Evolutionary conservation across 2,329 filamentous ascomycete species (phyloP).

Genomic region (Colletotrichum tropicicola): DNA sequence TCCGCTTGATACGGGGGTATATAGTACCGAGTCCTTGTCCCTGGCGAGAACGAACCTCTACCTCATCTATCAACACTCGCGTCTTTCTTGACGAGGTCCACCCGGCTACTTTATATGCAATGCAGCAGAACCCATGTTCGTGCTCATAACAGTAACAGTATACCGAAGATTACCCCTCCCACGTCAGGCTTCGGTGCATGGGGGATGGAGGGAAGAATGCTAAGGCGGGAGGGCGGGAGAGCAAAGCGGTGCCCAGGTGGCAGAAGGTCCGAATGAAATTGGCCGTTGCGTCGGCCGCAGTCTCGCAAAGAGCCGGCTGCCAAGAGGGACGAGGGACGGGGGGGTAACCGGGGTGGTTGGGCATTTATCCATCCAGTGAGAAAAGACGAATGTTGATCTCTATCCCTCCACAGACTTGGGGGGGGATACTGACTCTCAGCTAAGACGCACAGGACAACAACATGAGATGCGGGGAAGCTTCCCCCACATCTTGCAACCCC

Average conservation of each 20-base stretch:
- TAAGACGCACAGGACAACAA: not conserved
- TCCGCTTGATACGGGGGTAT: conserved; percentile 10
- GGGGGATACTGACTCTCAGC: not conserved
- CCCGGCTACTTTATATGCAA: conserved; percentile 9
- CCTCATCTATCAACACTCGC: not conserved
- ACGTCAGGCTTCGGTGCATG: not conserved
- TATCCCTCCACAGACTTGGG: conserved; percentile 9
- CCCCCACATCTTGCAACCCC: not conserved
- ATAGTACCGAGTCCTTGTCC: not conserved
- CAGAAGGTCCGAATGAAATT: conserved; percentile 30
- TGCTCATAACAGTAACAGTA: not conserved
- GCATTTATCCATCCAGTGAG: conserved; percentile 30
- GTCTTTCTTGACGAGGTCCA: too few species aligned
- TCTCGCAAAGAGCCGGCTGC: conserved; percentile 9
- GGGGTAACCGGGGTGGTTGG: not conserved
- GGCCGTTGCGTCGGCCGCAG: not conserved
- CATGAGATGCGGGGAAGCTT: conserved; percentile 26
- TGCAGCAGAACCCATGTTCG: not conserved
- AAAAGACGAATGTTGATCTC: not conserved
- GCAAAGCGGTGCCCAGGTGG: conserved; percentile 14
- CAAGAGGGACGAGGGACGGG: not conserved
- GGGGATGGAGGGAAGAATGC: not conserved
- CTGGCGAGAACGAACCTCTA: not conserved
- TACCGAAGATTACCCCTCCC: not conserved
- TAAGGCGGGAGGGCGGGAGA: conserved; percentile 27